Evolutionary conservation across 2,329 filamentous ascomycete genomes (phyloP).

Genomic region (Cladosporium halotolerans): DNA sequence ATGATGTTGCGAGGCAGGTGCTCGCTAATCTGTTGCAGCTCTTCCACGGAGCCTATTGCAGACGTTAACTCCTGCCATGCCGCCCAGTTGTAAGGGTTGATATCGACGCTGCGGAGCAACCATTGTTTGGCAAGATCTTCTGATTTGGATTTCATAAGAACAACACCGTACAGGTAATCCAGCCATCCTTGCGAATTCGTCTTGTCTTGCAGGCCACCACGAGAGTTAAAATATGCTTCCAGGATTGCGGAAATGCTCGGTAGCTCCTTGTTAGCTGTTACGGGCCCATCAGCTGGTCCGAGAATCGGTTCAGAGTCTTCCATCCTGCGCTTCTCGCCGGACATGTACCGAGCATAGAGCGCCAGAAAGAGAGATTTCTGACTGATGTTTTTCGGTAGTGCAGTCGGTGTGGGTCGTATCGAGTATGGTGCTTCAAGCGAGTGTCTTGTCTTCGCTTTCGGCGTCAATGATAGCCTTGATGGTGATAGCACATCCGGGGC

Average conservation of each 20-base stretch:
- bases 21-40: constrained; percentile 52
- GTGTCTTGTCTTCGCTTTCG: constrained; percentile 25
- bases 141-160: constrained; percentile 85
- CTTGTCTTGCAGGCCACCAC: constrained; percentile 33
- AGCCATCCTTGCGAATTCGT: constrained; percentile 71
- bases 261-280: constrained; percentile 79
- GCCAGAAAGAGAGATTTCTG: constrained; percentile 90
- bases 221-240: constrained; percentile 71
- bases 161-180: constrained; percentile 86
- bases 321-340: constrained; percentile 91
- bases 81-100: constrained; percentile 94
- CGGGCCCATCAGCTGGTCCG: constrained; percentile 82
- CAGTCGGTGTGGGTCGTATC: neutral
- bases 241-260: constrained; percentile 67
- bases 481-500: constrained; percentile 29
- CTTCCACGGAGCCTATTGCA: constrained; percentile 71
- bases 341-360: constrained; percentile 85
- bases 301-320: constrained; percentile 97
- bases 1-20: constrained; percentile 84
- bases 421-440: neutral
- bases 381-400: constrained; percentile 50
- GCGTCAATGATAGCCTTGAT: constrained; percentile 58
- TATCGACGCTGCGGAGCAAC: constrained; percentile 79
- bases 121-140: constrained; percentile 77
- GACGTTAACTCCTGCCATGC: constrained; percentile 90